Conservation (phyloP, 345 rosid species). For the Psidium friedrichsthalianum region DNA sequence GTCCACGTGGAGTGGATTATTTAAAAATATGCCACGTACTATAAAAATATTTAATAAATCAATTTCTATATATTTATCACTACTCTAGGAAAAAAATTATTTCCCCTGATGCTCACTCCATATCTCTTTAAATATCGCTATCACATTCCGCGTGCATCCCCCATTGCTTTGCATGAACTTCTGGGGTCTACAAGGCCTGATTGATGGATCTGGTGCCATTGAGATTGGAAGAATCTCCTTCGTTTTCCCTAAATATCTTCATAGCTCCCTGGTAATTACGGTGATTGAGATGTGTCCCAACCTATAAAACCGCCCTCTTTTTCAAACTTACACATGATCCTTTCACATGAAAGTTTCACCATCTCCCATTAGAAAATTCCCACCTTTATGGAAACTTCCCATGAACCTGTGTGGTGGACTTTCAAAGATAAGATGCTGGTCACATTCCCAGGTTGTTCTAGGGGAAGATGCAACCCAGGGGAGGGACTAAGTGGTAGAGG, state of each 20-base stretch:
- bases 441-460: not conserved
- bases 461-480: not conserved
- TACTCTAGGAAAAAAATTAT: not conserved
- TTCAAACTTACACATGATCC: not conserved
- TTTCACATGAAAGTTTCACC: not conserved
- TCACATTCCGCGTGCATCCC: not conserved
- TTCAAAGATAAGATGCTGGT: not conserved
- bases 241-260: not conserved
- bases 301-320: not conserved
- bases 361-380: not conserved
- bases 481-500: constrained; percentile 1
- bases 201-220: not conserved
- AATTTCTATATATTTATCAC: not conserved
- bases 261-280: not conserved
- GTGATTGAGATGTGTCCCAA: not conserved
- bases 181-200: not conserved
- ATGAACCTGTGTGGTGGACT: not conserved
- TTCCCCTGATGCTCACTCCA: not conserved
- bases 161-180: not conserved
- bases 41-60: not conserved
- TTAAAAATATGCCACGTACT: no score
- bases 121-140: not conserved
- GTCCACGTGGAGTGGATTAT: no score
- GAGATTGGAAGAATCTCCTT: not conserved
- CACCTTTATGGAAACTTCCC: not conserved